Evolutionary conservation across 371 early-diverging fungal genomes (phyloP).

Genomic region (Lichtheimia ornata): DNA sequence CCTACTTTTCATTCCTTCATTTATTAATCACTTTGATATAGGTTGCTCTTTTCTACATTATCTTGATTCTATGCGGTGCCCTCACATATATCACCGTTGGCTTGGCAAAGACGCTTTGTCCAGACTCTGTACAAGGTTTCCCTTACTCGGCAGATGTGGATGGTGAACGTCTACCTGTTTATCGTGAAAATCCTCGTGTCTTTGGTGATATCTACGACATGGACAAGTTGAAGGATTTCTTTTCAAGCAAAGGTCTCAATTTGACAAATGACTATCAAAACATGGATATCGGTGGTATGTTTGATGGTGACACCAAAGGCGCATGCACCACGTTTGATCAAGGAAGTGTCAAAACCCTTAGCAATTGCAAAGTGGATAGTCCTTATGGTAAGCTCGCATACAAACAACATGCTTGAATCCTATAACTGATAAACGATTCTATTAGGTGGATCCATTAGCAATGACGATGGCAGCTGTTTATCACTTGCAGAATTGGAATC

Average conservation of each 20-base stretch:
- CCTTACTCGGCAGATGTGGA: constrained; percentile 29
- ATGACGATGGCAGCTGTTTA: constrained; percentile 33
- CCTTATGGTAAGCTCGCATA: constrained; percentile 46
- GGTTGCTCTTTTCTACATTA: constrained; percentile 63
- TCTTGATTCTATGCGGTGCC: constrained; percentile 60
- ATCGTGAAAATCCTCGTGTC: constrained; percentile 46
- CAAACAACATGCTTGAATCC: constrained; percentile 3
- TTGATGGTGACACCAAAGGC: constrained; percentile 41
- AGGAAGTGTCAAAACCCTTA: constrained; percentile 15
- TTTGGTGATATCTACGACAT: constrained; percentile 51
- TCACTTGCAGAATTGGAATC: constrained; percentile 32
- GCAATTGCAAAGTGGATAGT: constrained; percentile 33
- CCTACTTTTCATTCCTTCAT: not conserved
- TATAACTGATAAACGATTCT: constrained; percentile 8
- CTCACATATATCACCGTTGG: constrained; percentile 77
- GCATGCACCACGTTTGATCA: constrained; percentile 37
- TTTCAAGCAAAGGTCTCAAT: constrained; percentile 37
- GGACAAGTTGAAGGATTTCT: constrained; percentile 36
- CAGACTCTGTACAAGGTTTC: constrained; percentile 20
- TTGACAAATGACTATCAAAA: constrained; percentile 52
- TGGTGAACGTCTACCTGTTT: constrained; percentile 35
- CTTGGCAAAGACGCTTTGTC: constrained; percentile 54
- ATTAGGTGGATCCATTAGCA: constrained; percentile 29
- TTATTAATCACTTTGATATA: not conserved
- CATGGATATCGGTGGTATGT: constrained; percentile 51